Evolutionary conservation across 192 early-diverging fungal species (phyloP).

Genomic region (Coemansia sp.): DNA sequence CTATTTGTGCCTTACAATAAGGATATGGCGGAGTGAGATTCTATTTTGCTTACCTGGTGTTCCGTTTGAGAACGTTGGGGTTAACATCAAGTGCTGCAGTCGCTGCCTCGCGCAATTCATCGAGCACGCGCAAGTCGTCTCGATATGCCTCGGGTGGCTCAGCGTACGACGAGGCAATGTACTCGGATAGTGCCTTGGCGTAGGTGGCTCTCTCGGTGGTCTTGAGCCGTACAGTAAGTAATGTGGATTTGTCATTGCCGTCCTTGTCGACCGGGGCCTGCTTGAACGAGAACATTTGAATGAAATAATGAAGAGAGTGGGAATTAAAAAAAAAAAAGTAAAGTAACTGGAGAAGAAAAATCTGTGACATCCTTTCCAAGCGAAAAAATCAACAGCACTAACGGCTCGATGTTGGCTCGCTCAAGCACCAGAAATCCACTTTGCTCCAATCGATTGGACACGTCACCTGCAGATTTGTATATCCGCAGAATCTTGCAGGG

Average conservation of each 20-base stretch:
- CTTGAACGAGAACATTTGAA: slow-evolving; percentile 33
- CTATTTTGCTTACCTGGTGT: slow-evolving; percentile 41
- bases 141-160: slow-evolving; percentile 86
- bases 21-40: slow-evolving; percentile 32
- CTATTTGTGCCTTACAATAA: not conserved
- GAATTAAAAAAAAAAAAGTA: not conserved
- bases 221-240: slow-evolving; percentile 43
- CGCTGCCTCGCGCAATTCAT: slow-evolving; percentile 74
- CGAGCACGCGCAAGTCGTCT: slow-evolving; percentile 83
- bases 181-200: slow-evolving; percentile 57
- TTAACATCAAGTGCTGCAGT: slow-evolving; percentile 61
- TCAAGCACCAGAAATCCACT: not conserved
- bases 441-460: not conserved
- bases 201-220: slow-evolving; percentile 42
- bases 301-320: not conserved
- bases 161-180: slow-evolving; percentile 78
- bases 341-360: not conserved
- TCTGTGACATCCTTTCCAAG: not conserved
- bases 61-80: slow-evolving; percentile 68
- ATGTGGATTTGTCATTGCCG: slow-evolving; percentile 33
- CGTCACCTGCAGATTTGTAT: not conserved
- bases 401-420: not conserved
- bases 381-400: not conserved
- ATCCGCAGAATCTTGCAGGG: not conserved
- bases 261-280: slow-evolving; percentile 32